Percentiles rank a stretch among this genome's conserved stretches.
phyloP scores from a whole-genome alignment of 1,139 yeast species.

The Pneumocystis canis region DNA sequence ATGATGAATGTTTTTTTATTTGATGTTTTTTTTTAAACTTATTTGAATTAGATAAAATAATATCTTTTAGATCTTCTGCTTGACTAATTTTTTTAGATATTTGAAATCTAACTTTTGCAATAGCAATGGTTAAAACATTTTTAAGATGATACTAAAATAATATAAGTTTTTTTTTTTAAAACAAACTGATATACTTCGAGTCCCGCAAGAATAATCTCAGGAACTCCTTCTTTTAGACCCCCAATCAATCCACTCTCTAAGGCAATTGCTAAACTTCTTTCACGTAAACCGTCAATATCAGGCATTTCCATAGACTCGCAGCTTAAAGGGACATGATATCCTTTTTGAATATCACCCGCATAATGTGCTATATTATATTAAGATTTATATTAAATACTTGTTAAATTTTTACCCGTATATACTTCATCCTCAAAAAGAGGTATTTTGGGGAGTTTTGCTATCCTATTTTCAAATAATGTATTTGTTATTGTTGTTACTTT shows the following conservation, averaged over 20 bases:
- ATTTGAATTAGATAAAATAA: not conserved
- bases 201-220: conserved; percentile 66
- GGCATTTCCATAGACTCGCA: conserved; percentile 65
- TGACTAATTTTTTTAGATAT: not conserved
- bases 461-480: conserved; percentile 66
- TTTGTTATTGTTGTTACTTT: conserved; percentile 65
- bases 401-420: conserved; percentile 15
- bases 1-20: not conserved
- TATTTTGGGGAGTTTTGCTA: conserved; percentile 70
- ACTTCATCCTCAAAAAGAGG: conserved; percentile 46
- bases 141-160: conserved; percentile 30
- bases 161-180: conserved; percentile 40
- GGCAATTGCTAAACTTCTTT: conserved; percentile 67
- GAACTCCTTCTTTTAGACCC: conserved; percentile 52
- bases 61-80: not conserved
- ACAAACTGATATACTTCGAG: conserved; percentile 50
- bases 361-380: conserved; percentile 33
- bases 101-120: conserved; percentile 1
- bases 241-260: conserved; percentile 89
- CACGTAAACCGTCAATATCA: conserved; percentile 53
- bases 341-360: conserved; percentile 87
- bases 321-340: conserved; percentile 70
- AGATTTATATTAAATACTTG: not conserved
- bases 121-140: conserved; percentile 16
- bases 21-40: not conserved